These are phyloP conservation scores for Histomonas meleagridis DNA, from an alignment of 208 protist genomes.

Conservation along the genomic window DNA sequence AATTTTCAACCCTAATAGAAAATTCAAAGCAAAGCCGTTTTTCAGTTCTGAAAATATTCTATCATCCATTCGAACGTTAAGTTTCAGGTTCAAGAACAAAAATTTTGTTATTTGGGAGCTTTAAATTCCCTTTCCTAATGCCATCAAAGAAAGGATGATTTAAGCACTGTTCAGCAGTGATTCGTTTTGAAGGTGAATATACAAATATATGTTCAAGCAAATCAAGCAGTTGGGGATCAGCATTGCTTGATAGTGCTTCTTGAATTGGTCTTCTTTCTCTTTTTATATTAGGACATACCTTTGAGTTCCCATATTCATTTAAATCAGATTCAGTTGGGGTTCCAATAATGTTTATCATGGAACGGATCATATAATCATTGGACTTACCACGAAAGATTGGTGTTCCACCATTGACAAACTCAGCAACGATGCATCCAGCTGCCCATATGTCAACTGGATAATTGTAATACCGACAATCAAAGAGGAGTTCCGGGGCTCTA, in stretches of 20 bases:
- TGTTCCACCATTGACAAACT: background rate
- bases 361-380: background rate
- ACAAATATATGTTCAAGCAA: slow-evolving; percentile 18
- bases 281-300: background rate
- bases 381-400: background rate
- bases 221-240: background rate
- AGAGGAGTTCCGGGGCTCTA: background rate
- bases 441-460: slow-evolving; percentile 7
- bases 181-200: background rate
- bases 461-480: background rate
- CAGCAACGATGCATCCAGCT: background rate
- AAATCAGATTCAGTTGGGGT: background rate
- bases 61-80: no score
- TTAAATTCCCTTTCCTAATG: background rate
- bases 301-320: background rate
- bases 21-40: no score
- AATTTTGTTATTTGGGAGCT: background rate
- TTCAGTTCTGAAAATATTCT: no score
- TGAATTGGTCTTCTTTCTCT: background rate
- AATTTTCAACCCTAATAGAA: no score
- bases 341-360: background rate
- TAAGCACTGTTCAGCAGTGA: background rate
- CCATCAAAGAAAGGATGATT: slow-evolving; percentile 18
- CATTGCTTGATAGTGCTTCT: background rate
- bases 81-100: background rate